Evolutionary conservation across 805 yeast species (phyloP).

Genomic region (Saccharomycopsis babjevae): DNA sequence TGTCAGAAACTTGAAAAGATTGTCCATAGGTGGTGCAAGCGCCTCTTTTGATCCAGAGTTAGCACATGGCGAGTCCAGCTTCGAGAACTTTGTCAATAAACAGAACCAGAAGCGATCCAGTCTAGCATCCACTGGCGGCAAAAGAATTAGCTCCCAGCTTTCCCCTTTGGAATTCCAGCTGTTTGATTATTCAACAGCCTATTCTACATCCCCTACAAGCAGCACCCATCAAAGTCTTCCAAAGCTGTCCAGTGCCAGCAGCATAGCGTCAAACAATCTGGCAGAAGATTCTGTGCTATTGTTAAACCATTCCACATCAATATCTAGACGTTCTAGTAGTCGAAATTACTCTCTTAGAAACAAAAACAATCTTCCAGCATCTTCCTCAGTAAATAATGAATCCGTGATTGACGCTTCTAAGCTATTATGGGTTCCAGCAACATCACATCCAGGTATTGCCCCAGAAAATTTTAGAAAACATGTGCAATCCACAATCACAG

Average conservation of each 20-base stretch:
- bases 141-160: not conserved
- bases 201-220: not conserved
- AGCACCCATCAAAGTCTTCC: not conserved
- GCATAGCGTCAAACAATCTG: not conserved
- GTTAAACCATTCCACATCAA: not conserved
- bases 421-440: conserved; percentile 92
- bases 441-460: conserved; percentile 86
- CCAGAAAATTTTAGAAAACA: conserved; percentile 75
- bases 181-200: not conserved
- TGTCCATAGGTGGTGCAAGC: conserved; percentile 50
- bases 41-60: conserved; percentile 60
- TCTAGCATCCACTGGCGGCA: not conserved
- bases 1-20: conserved; percentile 62
- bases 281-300: not conserved
- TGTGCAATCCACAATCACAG: conserved; percentile 37
- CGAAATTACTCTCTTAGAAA: not conserved
- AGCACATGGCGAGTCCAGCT: conserved; percentile 33
- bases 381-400: not conserved
- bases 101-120: conserved; percentile 14
- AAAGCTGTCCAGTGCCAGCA: not conserved
- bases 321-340: not conserved
- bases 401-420: conserved; percentile 30
- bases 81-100: conserved; percentile 19
- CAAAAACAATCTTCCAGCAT: not conserved
- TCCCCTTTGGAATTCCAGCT: not conserved